Evolutionary conservation across 345 rosid species (phyloP).

Genomic region (Pseudoturritis turrita): DNA sequence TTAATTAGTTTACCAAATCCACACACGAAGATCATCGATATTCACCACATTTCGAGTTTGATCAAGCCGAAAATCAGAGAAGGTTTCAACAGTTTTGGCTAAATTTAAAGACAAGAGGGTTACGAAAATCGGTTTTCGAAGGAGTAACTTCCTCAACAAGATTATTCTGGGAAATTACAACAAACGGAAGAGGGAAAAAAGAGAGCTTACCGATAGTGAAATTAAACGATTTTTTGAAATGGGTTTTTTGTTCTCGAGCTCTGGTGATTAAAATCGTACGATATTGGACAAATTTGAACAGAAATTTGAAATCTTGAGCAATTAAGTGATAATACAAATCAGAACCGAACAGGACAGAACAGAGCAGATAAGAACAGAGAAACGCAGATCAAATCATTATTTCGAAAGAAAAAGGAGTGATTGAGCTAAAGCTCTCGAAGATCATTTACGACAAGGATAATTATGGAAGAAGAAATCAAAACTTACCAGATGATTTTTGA

Average conservation of each 20-base stretch:
- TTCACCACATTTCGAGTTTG: background rate
- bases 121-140: background rate
- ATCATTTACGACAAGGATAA: background rate
- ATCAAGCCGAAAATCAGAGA: background rate
- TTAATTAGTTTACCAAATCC: background rate
- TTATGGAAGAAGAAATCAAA: background rate
- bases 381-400: background rate
- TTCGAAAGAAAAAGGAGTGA: background rate
- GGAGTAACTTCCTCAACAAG: too few relatives aligned
- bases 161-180: too few relatives aligned
- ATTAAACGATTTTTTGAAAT: background rate
- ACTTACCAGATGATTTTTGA: background rate
- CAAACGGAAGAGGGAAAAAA: background rate
- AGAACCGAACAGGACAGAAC: background rate
- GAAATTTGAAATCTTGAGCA: background rate
- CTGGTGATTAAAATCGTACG: too few relatives aligned
- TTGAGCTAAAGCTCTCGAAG: background rate
- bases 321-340: background rate
- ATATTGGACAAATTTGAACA: background rate
- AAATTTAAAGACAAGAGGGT: background rate
- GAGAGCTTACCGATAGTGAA: background rate
- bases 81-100: background rate
- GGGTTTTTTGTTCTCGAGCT: background rate
- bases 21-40: background rate
- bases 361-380: slow-evolving; percentile 9